These are phyloP conservation scores for Avena atlantica DNA, from an alignment of 176 grass and related monocot genomes.

Conservation along the genomic window DNA sequence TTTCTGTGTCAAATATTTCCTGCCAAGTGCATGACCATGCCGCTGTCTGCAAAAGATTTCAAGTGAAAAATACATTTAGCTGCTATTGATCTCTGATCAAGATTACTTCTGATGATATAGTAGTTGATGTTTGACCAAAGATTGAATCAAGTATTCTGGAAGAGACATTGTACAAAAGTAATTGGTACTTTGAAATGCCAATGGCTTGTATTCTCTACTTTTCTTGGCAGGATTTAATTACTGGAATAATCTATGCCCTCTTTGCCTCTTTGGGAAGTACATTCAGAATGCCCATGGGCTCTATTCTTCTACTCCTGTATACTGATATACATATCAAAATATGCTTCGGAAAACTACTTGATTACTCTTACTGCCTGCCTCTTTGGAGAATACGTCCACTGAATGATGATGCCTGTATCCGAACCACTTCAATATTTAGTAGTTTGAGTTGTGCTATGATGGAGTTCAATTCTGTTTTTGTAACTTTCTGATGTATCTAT, in stretches of 20 bases:
- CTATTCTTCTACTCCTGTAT: not conserved
- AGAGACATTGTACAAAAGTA: not conserved
- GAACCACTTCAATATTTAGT: not conserved
- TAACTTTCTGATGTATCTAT: conserved; percentile 5
- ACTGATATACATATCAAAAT: not conserved
- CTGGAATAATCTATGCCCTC: not conserved
- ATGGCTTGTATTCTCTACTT: not conserved
- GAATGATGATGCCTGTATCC: conserved; percentile 19
- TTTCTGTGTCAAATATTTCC: not conserved
- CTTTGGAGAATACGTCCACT: not conserved
- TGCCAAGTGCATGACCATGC: not conserved
- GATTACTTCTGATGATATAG: not conserved
- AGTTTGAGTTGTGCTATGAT: not conserved
- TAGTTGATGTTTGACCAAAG: not conserved
- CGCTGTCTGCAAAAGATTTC: not conserved
- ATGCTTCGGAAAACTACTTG: not conserved
- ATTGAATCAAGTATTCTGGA: not conserved
- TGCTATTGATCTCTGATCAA: not conserved
- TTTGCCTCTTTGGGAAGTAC: not conserved
- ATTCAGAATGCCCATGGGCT: not conserved
- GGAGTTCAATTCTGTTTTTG: conserved; percentile 8
- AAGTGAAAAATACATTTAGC: not conserved
- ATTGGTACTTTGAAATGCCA: not conserved
- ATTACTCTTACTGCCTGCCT: not conserved
- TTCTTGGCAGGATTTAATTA: not conserved